Conservation (phyloP, 75 land plant species). For the Chamaecyparis obtusa region DNA sequence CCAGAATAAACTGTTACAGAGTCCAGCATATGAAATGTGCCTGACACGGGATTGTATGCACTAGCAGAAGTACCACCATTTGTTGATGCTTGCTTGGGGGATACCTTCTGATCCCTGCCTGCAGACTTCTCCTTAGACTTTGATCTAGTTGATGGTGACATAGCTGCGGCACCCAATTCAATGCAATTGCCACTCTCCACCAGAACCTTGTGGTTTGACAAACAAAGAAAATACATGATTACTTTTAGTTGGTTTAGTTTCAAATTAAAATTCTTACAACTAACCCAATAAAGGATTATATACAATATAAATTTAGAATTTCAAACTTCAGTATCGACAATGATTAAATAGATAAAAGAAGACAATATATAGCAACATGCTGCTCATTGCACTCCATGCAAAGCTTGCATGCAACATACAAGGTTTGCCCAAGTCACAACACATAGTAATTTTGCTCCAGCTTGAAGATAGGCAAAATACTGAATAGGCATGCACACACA, state of each 20-base stretch:
- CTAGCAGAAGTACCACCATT: slow-evolving; percentile 35
- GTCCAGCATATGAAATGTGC: slow-evolving; percentile 74
- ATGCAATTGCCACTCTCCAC: neutral
- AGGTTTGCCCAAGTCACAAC: neutral
- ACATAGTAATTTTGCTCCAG: neutral
- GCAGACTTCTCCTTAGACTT: slow-evolving; percentile 55
- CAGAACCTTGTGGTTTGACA: neutral
- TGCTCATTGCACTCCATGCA: neutral
- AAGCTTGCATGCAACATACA: neutral
- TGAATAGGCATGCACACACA: neutral
- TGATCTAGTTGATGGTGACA: slow-evolving; percentile 66
- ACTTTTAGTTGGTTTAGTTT: neutral
- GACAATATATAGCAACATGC: neutral
- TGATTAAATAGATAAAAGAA: neutral
- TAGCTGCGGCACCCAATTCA: slow-evolving; percentile 16
- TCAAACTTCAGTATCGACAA: neutral
- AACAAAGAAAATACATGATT: neutral
- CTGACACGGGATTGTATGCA: slow-evolving; percentile 73
- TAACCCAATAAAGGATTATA: neutral
- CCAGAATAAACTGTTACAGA: slow-evolving; percentile 24
- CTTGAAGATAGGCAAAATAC: neutral
- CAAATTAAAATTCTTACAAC: neutral
- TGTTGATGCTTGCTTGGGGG: slow-evolving; percentile 36
- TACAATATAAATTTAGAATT: neutral
- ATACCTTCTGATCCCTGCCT: slow-evolving; percentile 40